Evolutionary conservation across 257 asterid genomes (phyloP).

Genomic region (Thymus mandschuricus): DNA sequence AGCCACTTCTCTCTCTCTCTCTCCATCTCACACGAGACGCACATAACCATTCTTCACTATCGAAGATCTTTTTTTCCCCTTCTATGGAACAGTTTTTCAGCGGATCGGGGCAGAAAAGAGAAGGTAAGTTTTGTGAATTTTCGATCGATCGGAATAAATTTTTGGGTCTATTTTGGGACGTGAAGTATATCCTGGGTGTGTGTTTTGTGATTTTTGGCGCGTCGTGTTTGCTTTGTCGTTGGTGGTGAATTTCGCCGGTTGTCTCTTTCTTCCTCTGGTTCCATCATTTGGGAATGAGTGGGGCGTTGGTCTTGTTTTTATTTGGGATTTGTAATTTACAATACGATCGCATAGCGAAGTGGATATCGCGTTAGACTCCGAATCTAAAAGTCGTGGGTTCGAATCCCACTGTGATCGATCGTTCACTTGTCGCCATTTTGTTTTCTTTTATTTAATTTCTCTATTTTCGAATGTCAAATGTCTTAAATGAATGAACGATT

Average conservation of each 20-base stretch:
- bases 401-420: conserved; percentile 85
- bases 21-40: no score
- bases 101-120: background rate
- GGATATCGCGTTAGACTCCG: conserved; percentile 99
- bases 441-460: background rate
- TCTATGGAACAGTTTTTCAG: background rate
- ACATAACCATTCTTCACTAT: background rate
- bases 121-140: conserved; percentile 6
- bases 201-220: background rate
- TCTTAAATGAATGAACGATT: background rate
- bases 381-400: conserved; percentile 99
- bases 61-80: background rate
- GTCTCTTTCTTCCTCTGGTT: conserved; percentile 5
- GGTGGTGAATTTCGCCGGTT: background rate
- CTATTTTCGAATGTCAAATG: background rate
- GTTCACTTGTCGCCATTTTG: background rate
- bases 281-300: background rate
- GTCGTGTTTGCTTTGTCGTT: no score
- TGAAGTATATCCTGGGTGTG: no score
- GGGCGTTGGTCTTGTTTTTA: background rate
- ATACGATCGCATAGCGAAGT: conserved; percentile 87
- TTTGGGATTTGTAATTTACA: background rate
- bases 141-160: background rate
- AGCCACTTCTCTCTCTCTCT: no score
- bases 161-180: background rate